Percentiles rank a stretch among this genome's conserved stretches.
phyloP scores from a whole-genome alignment of 1,284 basidiomycete genomes.

The Apiotrichum domesticum region DNA sequence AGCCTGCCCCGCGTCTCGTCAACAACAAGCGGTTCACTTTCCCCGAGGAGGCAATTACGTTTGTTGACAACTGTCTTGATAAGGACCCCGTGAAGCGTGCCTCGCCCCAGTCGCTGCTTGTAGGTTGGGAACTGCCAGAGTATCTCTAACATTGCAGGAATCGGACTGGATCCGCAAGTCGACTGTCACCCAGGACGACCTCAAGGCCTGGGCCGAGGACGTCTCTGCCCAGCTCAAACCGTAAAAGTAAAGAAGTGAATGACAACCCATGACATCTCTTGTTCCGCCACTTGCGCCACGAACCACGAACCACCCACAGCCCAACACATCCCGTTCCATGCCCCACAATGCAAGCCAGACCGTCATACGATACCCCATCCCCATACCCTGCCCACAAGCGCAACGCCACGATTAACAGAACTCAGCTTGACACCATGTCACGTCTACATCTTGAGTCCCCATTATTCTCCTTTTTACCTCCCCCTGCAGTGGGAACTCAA shows the following conservation, averaged over 20 bases:
- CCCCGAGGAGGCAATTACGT: constrained; percentile 63
- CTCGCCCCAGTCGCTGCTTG: constrained; percentile 75
- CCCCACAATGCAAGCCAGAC: no score
- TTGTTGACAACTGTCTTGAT: constrained; percentile 73
- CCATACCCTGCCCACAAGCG: no score
- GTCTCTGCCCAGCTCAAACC: constrained; percentile 1
- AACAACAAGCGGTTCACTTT: constrained; percentile 50
- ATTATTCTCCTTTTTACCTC: not conserved
- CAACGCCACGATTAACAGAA: no score
- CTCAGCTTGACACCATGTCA: not conserved
- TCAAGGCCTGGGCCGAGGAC: constrained; percentile 30
- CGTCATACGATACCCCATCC: no score
- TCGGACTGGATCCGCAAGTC: constrained; percentile 36
- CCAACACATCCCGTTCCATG: not conserved
- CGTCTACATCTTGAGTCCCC: not conserved
- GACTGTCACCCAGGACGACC: constrained; percentile 28
- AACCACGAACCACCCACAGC: not conserved
- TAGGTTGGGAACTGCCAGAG: constrained; percentile 18
- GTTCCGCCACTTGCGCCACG: not conserved
- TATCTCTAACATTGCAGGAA: constrained; percentile 15
- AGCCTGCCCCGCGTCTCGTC: constrained; percentile 77
- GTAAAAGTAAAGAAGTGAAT: not conserved
- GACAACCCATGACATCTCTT: not conserved
- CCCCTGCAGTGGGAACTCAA: not conserved
- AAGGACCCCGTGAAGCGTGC: constrained; percentile 72